Evolutionary conservation across 129 eudicot genomes (phyloP).

Genomic region (Tanacetum coccineum): DNA sequence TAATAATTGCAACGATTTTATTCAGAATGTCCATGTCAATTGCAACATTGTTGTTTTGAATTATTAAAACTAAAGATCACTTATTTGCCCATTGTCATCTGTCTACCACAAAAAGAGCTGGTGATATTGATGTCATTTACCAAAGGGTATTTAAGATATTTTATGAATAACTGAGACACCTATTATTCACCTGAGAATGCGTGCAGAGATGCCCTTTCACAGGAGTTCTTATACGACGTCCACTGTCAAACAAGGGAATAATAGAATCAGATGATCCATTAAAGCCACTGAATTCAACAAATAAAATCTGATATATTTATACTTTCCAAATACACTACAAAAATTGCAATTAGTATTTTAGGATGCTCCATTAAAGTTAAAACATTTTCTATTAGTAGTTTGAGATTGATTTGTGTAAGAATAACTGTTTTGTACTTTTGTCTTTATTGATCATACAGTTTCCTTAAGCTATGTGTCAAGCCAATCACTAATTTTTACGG

Average conservation of each 20-base stretch:
- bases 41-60: too few relatives aligned
- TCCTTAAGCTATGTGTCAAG: background rate
- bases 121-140: background rate
- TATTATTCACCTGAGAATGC: conserved; percentile 30
- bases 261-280: conserved; percentile 10
- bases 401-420: background rate
- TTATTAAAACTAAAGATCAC: too few relatives aligned
- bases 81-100: too few relatives aligned
- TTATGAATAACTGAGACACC: background rate
- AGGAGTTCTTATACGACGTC: conserved; percentile 20
- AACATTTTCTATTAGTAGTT: background rate
- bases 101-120: background rate
- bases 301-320: background rate
- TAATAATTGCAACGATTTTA: too few relatives aligned
- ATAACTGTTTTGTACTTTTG: background rate
- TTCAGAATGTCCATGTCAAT: too few relatives aligned
- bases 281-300: background rate
- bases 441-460: background rate
- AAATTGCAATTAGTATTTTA: background rate
- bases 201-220: conserved; percentile 30
- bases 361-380: background rate
- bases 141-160: background rate
- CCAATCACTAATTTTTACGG: background rate
- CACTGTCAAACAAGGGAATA: conserved; percentile 12
- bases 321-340: background rate